Conservation (phyloP, 257 asterid genomes). For the Rauvolfia tetraphylla region DNA sequence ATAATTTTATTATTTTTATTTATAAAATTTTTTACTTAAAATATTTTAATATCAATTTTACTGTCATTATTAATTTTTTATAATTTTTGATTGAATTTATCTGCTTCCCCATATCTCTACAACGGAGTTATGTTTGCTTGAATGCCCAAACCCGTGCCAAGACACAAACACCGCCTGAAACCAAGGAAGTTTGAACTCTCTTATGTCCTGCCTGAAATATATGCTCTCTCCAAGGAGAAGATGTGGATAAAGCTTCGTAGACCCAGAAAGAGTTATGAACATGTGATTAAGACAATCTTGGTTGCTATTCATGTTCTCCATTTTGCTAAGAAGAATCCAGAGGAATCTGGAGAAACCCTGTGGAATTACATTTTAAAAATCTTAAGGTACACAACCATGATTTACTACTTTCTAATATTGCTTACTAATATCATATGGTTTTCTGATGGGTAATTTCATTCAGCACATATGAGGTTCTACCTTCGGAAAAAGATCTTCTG, state of each 20-base stretch:
- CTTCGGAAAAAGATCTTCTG: constrained; percentile 52
- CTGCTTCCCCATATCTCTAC: too few relatives aligned
- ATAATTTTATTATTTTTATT: too few relatives aligned
- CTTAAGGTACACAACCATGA: constrained; percentile 31
- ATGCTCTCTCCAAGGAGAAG: constrained; percentile 40
- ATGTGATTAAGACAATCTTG: constrained; percentile 35
- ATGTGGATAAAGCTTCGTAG: constrained; percentile 55
- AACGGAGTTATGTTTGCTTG: too few relatives aligned
- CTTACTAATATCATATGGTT: neutral
- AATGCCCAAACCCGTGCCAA: too few relatives aligned
- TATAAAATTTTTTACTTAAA: too few relatives aligned
- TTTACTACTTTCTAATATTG: constrained; percentile 6
- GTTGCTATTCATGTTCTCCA: constrained; percentile 53
- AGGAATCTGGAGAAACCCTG: constrained; percentile 31
- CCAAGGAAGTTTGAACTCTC: constrained; percentile 53
- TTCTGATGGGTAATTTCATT: constrained; percentile 21
- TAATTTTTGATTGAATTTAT: too few relatives aligned
- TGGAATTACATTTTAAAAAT: constrained; percentile 47
- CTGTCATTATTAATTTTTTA: too few relatives aligned
- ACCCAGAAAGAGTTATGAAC: constrained; percentile 46
- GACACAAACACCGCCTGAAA: too few relatives aligned
- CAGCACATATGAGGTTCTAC: constrained; percentile 56
- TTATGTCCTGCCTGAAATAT: constrained; percentile 42
- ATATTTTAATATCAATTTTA: too few relatives aligned
- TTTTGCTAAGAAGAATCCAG: constrained; percentile 40